Evolutionary conservation across 2,329 filamentous ascomycete species (phyloP).

Genomic region (Aspergillus melleus): DNA sequence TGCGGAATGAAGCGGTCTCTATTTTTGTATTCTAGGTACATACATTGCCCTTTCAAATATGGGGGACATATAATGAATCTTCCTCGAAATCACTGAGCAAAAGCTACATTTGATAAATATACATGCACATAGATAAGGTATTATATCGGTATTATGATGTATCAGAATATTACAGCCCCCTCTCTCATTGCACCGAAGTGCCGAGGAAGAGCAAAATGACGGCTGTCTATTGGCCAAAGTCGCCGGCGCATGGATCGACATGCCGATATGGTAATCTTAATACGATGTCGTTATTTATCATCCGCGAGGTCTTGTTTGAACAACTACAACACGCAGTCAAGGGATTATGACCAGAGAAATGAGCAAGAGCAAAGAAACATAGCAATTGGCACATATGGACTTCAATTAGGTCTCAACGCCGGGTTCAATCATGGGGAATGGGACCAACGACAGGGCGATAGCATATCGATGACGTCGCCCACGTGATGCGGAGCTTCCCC

Average conservation of each 20-base stretch:
- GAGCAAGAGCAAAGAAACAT: not conserved
- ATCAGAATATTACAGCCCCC: not conserved
- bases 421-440: not conserved
- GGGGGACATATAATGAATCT: not conserved
- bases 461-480: constrained; percentile 13
- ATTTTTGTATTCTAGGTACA: not conserved
- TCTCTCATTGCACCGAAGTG: not conserved
- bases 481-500: constrained; percentile 20
- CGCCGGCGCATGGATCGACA: not conserved
- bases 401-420: no score
- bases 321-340: not conserved
- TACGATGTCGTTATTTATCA: not conserved
- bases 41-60: not conserved
- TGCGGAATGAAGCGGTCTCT: not conserved
- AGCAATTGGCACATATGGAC: no score
- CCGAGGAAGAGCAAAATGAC: not conserved
- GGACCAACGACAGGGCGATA: not conserved
- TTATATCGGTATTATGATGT: not conserved
- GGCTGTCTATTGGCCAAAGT: not conserved
- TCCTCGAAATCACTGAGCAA: no score
- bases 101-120: no score
- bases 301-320: not conserved
- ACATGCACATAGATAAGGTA: not conserved
- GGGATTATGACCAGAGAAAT: no score
- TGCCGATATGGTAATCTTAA: constrained; percentile 5